A percentile compares a stretch with the other conserved stretches of the same genome.
Conservation (phyloP, 768 basidiomycete species). For the Amanita exitialis region DNA sequence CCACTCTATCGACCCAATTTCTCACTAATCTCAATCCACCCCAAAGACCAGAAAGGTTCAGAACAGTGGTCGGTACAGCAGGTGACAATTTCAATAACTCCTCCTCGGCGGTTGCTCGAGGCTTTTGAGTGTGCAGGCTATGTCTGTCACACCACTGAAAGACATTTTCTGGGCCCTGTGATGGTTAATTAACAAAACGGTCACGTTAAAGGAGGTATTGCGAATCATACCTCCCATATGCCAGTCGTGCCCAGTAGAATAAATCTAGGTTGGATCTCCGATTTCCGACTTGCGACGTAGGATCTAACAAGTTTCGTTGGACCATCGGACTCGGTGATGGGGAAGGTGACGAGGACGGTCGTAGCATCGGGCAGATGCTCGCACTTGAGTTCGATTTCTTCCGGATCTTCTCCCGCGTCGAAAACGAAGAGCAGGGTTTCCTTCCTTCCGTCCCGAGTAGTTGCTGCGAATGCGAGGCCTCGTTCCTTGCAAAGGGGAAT, state of each 20-base stretch:
- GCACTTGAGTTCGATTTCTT: slow-evolving; percentile 31
- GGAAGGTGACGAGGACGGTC: slow-evolving; percentile 49
- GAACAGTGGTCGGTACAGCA: slow-evolving; percentile 34
- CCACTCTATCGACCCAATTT: slow-evolving; percentile 43
- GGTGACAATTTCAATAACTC: slow-evolving; percentile 40
- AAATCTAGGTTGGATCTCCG: slow-evolving; percentile 23
- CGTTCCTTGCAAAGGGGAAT: slow-evolving; percentile 37
- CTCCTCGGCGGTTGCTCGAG: slow-evolving; percentile 40
- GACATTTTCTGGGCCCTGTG: not conserved
- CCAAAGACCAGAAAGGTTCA: slow-evolving; percentile 49
- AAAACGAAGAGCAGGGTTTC: slow-evolving; percentile 46
- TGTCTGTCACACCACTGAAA: not conserved
- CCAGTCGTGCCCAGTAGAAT: slow-evolving; percentile 53
- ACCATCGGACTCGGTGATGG: slow-evolving; percentile 36
- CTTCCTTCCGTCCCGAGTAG: slow-evolving; percentile 40
- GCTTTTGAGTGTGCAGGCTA: slow-evolving; percentile 14
- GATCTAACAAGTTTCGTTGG: slow-evolving; percentile 33
- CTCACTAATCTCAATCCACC: slow-evolving; percentile 38
- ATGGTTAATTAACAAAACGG: too few relatives aligned
- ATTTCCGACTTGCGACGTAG: slow-evolving; percentile 28
- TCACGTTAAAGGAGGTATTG: slow-evolving; percentile 25
- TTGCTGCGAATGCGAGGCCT: slow-evolving; percentile 35
- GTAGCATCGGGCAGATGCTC: slow-evolving; percentile 37
- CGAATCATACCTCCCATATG: slow-evolving; percentile 51
- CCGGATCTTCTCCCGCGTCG: slow-evolving; percentile 29